Percentiles rank a stretch among this genome's conserved stretches.
Evolutionary conservation across 2,329 filamentous ascomycete genomes (phyloP).

Genomic region (Huntiella omanensis): DNA sequence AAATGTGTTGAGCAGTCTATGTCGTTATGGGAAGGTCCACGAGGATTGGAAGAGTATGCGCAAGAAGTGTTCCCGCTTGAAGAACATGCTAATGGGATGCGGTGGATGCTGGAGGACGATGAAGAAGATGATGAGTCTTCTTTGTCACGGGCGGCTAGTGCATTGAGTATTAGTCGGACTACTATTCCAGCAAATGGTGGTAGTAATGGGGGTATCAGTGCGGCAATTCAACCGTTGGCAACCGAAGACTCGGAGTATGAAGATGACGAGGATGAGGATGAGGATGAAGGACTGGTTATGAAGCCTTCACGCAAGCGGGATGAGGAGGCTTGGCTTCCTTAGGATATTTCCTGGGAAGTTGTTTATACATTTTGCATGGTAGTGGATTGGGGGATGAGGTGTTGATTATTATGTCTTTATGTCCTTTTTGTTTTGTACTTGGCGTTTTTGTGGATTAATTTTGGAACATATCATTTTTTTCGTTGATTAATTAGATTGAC

Average conservation of each 20-base stretch:
- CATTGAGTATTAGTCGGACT: slow-evolving; percentile 6
- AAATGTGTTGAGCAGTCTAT: slow-evolving; percentile 58
- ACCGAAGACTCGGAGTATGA: slow-evolving; percentile 21
- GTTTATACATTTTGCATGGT: slow-evolving; percentile 1
- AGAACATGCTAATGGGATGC: slow-evolving; percentile 80
- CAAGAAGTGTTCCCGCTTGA: slow-evolving; percentile 86
- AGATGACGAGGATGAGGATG: slow-evolving; percentile 20
- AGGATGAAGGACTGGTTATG: slow-evolving; percentile 38
- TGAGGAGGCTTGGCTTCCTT: slow-evolving; percentile 42
- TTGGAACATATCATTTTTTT: background rate
- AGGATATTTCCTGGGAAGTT: slow-evolving; percentile 3
- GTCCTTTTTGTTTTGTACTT: background rate
- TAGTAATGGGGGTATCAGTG: slow-evolving; percentile 20
- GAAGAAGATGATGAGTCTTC: slow-evolving; percentile 23
- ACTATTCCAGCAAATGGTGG: slow-evolving; percentile 9
- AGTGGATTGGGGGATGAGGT: background rate
- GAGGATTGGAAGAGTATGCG: slow-evolving; percentile 85
- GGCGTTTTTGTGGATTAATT: background rate
- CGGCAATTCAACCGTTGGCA: slow-evolving; percentile 19
- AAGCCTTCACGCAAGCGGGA: slow-evolving; percentile 31
- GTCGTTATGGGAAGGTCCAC: slow-evolving; percentile 76
- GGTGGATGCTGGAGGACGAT: slow-evolving; percentile 56
- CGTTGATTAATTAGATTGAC: no score
- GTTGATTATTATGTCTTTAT: background rate
- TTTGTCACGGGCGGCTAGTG: slow-evolving; percentile 6